Percentiles rank a stretch among this genome's conserved stretches.
Conservation (phyloP, 345 rosid genomes). For the Brassica nigra region DNA sequence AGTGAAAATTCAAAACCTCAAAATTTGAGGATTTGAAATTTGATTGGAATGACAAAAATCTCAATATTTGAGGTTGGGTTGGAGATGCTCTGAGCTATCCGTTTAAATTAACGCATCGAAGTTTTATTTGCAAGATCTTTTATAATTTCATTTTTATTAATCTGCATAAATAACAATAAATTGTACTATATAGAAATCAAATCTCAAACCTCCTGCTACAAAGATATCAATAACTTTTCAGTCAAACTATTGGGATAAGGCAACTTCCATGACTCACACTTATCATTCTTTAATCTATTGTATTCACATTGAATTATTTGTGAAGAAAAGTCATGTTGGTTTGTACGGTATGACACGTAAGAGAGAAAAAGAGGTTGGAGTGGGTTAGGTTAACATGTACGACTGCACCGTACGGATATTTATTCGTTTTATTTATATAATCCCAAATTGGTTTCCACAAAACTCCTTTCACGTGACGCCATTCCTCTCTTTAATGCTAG, state of each 20-base stretch:
- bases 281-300: neutral
- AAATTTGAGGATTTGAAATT: no score
- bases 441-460: neutral
- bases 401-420: constrained; percentile 37
- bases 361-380: neutral
- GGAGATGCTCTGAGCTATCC: neutral
- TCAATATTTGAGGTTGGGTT: no score
- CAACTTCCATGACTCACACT: neutral
- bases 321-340: constrained; percentile 36
- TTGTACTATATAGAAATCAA: neutral
- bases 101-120: neutral
- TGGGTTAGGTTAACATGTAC: constrained; percentile 36
- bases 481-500: constrained; percentile 4
- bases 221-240: neutral
- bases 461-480: constrained; percentile 39
- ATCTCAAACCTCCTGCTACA: neutral
- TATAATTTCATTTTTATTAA: neutral
- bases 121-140: neutral
- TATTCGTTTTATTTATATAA: neutral
- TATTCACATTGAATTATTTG: neutral
- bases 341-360: constrained; percentile 46
- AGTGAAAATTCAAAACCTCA: no score
- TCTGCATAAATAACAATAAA: neutral
- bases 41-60: no score
- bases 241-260: neutral